Evolutionary conservation across 2,329 filamentous ascomycete genomes (phyloP), one percentile per base, ranked within the genome.

Genomic region (Magnaporthiopsis rhizophila): DNA sequence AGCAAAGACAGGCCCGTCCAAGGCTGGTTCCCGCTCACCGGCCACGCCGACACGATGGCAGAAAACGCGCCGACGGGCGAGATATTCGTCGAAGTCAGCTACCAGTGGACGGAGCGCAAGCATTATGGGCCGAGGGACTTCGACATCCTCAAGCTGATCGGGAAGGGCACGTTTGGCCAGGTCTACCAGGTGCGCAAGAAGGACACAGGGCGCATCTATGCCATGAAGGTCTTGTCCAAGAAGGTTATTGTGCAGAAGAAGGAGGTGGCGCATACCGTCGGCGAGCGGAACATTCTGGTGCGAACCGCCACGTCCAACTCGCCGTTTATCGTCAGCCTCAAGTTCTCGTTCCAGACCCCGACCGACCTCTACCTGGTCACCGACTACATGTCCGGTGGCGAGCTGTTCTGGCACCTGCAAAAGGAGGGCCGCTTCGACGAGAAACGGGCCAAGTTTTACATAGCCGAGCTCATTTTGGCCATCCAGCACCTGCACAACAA

Each of bases 231-330:
- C 1, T 81, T 99, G 38, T 97, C 95, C 62, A 99, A 99, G 83
- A 99, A 99, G 82, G 95, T 99, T 63, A 99, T 99, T 72, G 95
- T 99, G 32, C 95, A 99, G 78, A 99, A 99, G 85, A 99, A 99
- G 78, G 95, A 99, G 76, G 92, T 99, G 62, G 92, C 94, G 21
- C 95, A 99, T 74, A 99, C 95, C 0, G 88, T 99, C 53, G 95
- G 95, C 69, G 95, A 99, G 78, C 87, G 95, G 66, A 99, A 99
- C 74, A 99, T 99, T 69, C 82, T 99, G 61, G 95, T 99, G 57
- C 90, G 95, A 68, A 99, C 95, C 5, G 95, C 95, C 34, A 98
- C 91, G 78, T 89, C 94, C 0, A 92, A 98, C 68, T 99, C 95
- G 21, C 92, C 94, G 0, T 99, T 99, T 73, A 99, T 99, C 67